A percentile compares a stretch with the other conserved stretches of the same genome.
Evolutionary conservation across 2,329 filamentous ascomycete genomes (phyloP).

Genomic region (Monosporascus sp.): DNA sequence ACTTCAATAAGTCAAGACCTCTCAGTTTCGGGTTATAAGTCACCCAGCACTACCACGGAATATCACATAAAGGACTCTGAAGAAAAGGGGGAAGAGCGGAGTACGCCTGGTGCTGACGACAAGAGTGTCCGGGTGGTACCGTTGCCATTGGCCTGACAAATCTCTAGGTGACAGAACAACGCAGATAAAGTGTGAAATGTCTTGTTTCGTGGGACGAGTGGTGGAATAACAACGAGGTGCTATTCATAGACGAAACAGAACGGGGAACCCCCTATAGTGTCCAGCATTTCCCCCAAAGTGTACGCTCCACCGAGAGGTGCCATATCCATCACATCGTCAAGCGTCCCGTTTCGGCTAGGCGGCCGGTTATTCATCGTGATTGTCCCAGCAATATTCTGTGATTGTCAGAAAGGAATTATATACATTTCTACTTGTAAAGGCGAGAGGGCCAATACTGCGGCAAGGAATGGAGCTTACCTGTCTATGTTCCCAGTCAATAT

Average conservation of each 20-base stretch:
- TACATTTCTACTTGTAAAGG: background rate
- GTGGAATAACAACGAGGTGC: no score
- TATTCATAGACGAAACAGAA: slow-evolving; percentile 42
- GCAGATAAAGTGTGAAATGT: no score
- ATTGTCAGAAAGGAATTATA: slow-evolving; percentile 8
- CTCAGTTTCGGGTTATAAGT: no score
- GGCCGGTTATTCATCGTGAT: slow-evolving; percentile 37
- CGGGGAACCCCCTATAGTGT: slow-evolving; percentile 34
- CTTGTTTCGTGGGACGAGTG: no score
- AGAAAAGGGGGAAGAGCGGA: no score
- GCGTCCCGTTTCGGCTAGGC: slow-evolving; percentile 35
- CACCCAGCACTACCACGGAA: no score
- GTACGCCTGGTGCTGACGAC: no score
- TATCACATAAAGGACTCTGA: no score
- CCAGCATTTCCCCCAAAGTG: slow-evolving; percentile 31
- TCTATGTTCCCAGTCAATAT: slow-evolving; percentile 34
- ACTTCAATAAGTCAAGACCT: no score
- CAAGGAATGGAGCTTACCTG: slow-evolving; percentile 20
- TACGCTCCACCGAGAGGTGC: slow-evolving; percentile 17
- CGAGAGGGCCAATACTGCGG: background rate
- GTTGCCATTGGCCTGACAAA: no score
- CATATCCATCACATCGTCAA: slow-evolving; percentile 32
- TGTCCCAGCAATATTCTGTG: slow-evolving; percentile 32
- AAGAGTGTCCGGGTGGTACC: no score
- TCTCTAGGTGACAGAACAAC: no score